Base-by-base conservation (phyloP, 2,329 filamentous ascomycete genomes). In the Xylaria multiplex region DNA sequence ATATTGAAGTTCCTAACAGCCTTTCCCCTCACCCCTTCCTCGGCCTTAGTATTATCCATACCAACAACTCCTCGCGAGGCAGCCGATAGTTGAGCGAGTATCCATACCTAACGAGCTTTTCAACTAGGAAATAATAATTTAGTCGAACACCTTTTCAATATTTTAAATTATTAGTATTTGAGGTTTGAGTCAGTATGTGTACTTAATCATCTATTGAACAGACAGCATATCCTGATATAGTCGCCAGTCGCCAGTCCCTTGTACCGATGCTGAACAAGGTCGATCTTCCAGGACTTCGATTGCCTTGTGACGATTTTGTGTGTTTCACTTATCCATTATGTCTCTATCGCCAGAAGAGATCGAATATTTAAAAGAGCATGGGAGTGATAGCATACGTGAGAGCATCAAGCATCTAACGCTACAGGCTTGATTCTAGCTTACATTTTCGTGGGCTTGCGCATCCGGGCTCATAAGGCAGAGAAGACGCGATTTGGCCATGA, bases 261-360 rank as follows among this genome's bases (percentile, higher is more conserved):
- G n/a, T n/a, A 6, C n/a, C 16, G 46, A 49, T 22, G 22, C 22
- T 30, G 22, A 5, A 14, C 22, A 13, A 49, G 22, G 46, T 27
- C 13, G 46, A 24, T 16, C 27, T 40, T 16, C 16, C 55, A 24
- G 11, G 11, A 48, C 2, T 24, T 49, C 9, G 13, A 49, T 35
- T 5, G 9, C 24, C 40, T 57, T 6, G 1, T 13, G 54, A 45
- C 14, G 40, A 45, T 14, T 46, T 32, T 14, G 24, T 24, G 42
- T 30, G 24, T 22, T 45, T n/a, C 14, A 32, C 24, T 32, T 22
- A 22, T 37, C 45, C 16, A 42, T 13, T 3, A 59, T 59, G 56
- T 49, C 57, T 14, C 57, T 52, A 32, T 42, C 57, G 14, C 57
- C 46, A 9, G 57, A 59, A 32, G 7, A 59, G 22, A 59, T 52